Percentiles rank a stretch among this genome's conserved stretches.
phyloP scores from a whole-genome alignment of 345 rosid species.

The Eucalyptus curtisii region DNA sequence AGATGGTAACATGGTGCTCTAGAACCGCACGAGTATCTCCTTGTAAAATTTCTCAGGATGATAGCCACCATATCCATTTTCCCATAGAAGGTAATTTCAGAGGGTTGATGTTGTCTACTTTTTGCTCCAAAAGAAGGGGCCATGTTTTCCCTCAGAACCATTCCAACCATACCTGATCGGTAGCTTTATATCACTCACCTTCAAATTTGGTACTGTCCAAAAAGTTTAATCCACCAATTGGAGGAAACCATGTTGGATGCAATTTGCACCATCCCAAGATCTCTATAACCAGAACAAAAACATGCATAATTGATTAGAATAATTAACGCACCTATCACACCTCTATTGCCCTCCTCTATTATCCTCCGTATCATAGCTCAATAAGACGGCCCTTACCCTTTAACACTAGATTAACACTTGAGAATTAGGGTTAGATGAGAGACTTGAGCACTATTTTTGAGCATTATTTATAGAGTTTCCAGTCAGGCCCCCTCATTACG shows the following conservation, averaged over 20 bases:
- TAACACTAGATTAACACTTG: too few relatives aligned
- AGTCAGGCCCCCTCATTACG: rapidly evolving
- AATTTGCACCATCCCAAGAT: too few relatives aligned
- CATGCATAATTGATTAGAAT: too few relatives aligned
- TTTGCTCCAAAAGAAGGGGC: background rate
- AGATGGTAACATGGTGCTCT: background rate
- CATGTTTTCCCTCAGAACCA: background rate
- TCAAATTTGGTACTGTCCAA: background rate
- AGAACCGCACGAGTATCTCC: background rate
- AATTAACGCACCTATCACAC: too few relatives aligned
- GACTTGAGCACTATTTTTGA: rapidly evolving
- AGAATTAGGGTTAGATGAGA: too few relatives aligned
- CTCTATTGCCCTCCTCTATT: too few relatives aligned
- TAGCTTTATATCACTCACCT: background rate
- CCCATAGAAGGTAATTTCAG: background rate
- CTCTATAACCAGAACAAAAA: too few relatives aligned
- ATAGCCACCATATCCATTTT: background rate
- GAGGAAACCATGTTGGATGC: background rate
- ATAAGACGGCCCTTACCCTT: too few relatives aligned
- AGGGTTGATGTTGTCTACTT: background rate
- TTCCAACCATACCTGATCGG: background rate
- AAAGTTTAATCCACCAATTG: background rate
- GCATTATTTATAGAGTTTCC: rapidly evolving
- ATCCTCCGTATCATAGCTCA: too few relatives aligned
- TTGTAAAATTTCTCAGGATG: background rate